Evolutionary conservation across 768 basidiomycete species (phyloP), one percentile per base, ranked within the genome.

Genomic region (Leccinum olivaceopallidum): DNA sequence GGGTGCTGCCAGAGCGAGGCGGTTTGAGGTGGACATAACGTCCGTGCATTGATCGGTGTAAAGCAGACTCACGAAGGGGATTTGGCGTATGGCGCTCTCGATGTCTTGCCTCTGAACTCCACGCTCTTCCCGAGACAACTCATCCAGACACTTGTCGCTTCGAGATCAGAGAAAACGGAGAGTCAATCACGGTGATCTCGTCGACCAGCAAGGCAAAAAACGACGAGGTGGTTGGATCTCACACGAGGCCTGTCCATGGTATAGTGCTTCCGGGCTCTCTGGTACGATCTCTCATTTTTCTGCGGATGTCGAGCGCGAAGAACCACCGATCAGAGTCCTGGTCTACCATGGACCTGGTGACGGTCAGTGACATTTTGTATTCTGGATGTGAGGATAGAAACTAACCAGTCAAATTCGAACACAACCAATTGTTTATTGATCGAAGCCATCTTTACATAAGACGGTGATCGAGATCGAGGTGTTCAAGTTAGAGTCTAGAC

Each of bases 231-330:
- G 22, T 22, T 5, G 20, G 47, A 5, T 18, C 86, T 77, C 75
- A 98, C 96, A 98, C 86, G 39, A 97, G 83, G 78, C 98, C 97
- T 4, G 95, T 98, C 89, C 94, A 99, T 71, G 97, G 93, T 28
- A 81, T 71, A 10, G 61, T 82, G 74, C 8, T 75, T 66, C 72
- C 91, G 83, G 66, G 86, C 78, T 24, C 78, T 79, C 69, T 91
- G 83, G 36, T 0, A 1, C 63, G 69, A 53, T 69, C 67, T 32
- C 48, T 30, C 81, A 97, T 86, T 71, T 90, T 85, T 52, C 92
- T 80, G 57, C 97, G 90, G 49, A 98, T 80, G 66, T 92, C 86
- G 2, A 89, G 88, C 1, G 88, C 90, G 36, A 95, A 87, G 60
- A 95, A 78, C 85, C 90, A 99, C 76, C 95, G 81, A 75, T 98